Percentiles rank a stretch among this genome's conserved stretches.
These are phyloP conservation scores for Lasiodiplodia gonubiensis DNA, from an alignment of 2,329 filamentous ascomycete genomes.

Conservation along the genomic window DNA sequence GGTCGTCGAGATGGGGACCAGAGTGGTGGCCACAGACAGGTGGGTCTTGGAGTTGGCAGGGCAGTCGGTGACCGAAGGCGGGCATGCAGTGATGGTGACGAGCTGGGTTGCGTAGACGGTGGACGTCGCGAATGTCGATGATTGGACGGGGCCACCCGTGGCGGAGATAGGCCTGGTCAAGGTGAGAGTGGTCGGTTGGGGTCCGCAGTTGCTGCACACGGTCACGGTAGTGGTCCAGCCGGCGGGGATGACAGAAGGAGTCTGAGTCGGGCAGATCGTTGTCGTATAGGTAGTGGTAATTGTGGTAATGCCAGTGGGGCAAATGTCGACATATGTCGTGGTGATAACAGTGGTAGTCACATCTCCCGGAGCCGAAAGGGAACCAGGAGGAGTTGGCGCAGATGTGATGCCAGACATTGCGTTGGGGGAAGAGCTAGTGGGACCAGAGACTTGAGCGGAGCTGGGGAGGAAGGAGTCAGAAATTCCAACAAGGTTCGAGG, in stretches of 20 bases:
- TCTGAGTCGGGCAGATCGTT: constrained; percentile 31
- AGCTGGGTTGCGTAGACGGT: constrained; percentile 25
- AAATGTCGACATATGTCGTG: constrained; percentile 42
- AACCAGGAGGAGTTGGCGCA: not conserved
- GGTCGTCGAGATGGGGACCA: constrained; percentile 19
- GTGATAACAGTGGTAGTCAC: constrained; percentile 33
- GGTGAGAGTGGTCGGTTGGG: constrained; percentile 37
- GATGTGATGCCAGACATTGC: not conserved
- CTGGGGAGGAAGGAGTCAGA: not conserved
- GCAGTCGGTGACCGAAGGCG: constrained; percentile 30
- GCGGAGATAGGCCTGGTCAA: constrained; percentile 31
- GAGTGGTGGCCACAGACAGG: constrained; percentile 1
- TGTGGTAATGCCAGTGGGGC: constrained; percentile 43
- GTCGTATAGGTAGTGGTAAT: constrained; percentile 38
- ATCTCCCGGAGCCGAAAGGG: not conserved
- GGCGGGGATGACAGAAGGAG: constrained; percentile 30
- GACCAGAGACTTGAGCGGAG: constrained; percentile 1
- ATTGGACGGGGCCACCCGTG: not conserved
- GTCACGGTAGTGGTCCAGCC: constrained; percentile 40
- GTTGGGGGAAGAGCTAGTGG: not conserved
- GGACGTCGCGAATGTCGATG: not conserved
- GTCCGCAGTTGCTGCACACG: constrained; percentile 38
- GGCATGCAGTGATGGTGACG: constrained; percentile 15
- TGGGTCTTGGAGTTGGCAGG: constrained; percentile 31
- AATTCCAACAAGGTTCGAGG: not conserved